These are phyloP conservation scores for Candida parachauliodes DNA, from an alignment of 805 yeast genomes.

Conservation along the genomic window DNA sequence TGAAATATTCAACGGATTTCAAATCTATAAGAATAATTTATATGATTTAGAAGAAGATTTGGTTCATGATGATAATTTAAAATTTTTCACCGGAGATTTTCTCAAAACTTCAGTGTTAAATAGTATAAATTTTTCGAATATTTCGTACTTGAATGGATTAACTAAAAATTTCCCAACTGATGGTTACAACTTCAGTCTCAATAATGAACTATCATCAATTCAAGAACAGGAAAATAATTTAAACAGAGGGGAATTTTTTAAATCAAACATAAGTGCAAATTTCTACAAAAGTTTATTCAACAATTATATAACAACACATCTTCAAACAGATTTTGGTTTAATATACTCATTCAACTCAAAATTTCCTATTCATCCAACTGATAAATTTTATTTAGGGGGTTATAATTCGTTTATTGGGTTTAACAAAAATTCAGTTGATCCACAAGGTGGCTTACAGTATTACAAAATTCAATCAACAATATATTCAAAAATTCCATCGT, in stretches of 20 bases:
- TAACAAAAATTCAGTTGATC: slow-evolving; percentile 63
- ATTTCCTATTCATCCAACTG: slow-evolving; percentile 56
- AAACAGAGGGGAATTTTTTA: slow-evolving; percentile 25
- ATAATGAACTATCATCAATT: slow-evolving; percentile 45
- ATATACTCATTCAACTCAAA: slow-evolving; percentile 36
- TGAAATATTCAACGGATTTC: slow-evolving; percentile 48
- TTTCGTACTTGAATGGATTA: slow-evolving; percentile 18
- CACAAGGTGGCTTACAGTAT: slow-evolving; percentile 68
- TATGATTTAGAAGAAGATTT: slow-evolving; percentile 50
- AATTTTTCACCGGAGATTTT: slow-evolving; percentile 30
- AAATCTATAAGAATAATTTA: slow-evolving; percentile 54
- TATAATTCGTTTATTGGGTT: slow-evolving; percentile 70
- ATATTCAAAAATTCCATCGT: slow-evolving; percentile 56
- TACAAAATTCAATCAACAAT: slow-evolving; percentile 55
- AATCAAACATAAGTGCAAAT: slow-evolving; percentile 27
- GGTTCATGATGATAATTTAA: slow-evolving; percentile 41
- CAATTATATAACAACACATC: slow-evolving; percentile 46
- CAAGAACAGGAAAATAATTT: slow-evolving; percentile 25
- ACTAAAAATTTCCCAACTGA: slow-evolving; percentile 38
- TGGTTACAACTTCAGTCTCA: slow-evolving; percentile 59
- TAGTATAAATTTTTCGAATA: slow-evolving; percentile 19
- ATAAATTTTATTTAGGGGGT: slow-evolving; percentile 83
- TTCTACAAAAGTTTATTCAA: slow-evolving; percentile 41
- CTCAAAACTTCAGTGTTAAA: slow-evolving; percentile 33
- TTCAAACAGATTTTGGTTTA: slow-evolving; percentile 53